A percentile compares a stretch with the other conserved stretches of the same genome.
phyloP scores from a whole-genome alignment of 2,329 filamentous ascomycete genomes.

The Harringtonia lauricola region DNA sequence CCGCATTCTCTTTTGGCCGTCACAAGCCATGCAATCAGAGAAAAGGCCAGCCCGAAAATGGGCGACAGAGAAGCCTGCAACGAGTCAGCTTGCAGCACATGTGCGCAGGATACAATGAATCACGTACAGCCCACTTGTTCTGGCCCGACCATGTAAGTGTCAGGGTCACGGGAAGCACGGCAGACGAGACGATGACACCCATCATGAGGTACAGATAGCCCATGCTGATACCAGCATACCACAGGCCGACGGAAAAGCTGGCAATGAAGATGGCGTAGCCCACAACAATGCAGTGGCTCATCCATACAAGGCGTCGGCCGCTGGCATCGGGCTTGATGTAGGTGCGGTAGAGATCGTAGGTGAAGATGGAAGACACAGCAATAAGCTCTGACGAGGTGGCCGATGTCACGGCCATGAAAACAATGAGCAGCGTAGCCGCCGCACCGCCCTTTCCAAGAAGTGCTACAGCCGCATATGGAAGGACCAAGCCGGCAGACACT shows the following conservation, averaged over 20 bases:
- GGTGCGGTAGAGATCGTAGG: slow-evolving; percentile 80
- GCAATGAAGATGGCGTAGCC: slow-evolving; percentile 67
- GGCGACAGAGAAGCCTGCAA: slow-evolving; percentile 55
- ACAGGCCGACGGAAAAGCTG: slow-evolving; percentile 64
- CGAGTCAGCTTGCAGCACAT: neutral
- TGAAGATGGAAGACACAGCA: slow-evolving; percentile 77
- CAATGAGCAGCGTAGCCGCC: slow-evolving; percentile 63
- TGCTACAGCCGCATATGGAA: slow-evolving; percentile 77
- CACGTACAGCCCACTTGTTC: slow-evolving; percentile 58
- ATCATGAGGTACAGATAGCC: slow-evolving; percentile 68
- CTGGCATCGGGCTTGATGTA: slow-evolving; percentile 72
- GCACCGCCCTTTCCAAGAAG: slow-evolving; percentile 75
- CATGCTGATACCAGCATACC: slow-evolving; percentile 69
- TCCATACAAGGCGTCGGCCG: slow-evolving; percentile 67
- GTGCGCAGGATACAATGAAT: too few species aligned
- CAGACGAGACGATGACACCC: slow-evolving; percentile 81
- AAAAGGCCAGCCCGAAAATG: slow-evolving; percentile 55
- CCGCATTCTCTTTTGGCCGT: slow-evolving; percentile 62
- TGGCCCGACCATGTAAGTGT: slow-evolving; percentile 74
- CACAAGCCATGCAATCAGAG: slow-evolving; percentile 68
- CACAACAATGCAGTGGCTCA: slow-evolving; percentile 63
- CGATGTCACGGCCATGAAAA: slow-evolving; percentile 86
- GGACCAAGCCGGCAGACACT: slow-evolving; percentile 70
- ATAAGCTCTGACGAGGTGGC: slow-evolving; percentile 77
- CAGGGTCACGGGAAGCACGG: slow-evolving; percentile 71